Evolutionary conservation across 2,329 filamentous ascomycete genomes (phyloP).

Genomic region (Metarhizium sp.): DNA sequence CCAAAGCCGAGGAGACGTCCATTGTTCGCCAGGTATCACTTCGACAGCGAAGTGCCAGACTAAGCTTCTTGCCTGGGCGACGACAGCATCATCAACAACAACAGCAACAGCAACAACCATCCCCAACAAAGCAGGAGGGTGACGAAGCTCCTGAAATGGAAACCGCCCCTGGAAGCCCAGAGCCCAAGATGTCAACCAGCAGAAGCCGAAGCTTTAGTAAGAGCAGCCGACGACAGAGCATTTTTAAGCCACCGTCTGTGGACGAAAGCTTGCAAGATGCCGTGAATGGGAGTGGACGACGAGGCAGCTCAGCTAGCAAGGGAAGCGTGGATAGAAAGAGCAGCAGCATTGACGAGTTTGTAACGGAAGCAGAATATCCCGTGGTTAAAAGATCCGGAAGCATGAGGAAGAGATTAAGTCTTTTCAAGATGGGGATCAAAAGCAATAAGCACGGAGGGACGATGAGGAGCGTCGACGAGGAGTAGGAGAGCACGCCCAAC

Average conservation of each 20-base stretch:
- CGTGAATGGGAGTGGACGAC: constrained; percentile 6
- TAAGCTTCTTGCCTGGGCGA: constrained; percentile 46
- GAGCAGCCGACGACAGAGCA: constrained; percentile 26
- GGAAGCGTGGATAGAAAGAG: constrained; percentile 19
- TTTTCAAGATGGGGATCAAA: constrained; percentile 68
- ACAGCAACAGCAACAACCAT: constrained; percentile 22
- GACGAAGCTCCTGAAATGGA: constrained; percentile 20
- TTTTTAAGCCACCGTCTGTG: constrained; percentile 32
- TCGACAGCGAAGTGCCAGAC: constrained; percentile 41
- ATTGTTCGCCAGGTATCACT: constrained; percentile 41
- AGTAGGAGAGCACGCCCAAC: constrained; percentile 24
- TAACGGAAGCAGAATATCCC: constrained; percentile 21
- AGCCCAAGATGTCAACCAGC: constrained; percentile 21
- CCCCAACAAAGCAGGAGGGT: constrained; percentile 28
- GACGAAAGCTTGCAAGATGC: constrained; percentile 16
- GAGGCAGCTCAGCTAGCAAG: constrained; percentile 15
- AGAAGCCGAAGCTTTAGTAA: constrained; percentile 21
- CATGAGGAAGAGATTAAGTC: constrained; percentile 69
- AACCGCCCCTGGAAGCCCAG: constrained; percentile 19
- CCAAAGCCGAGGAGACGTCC: constrained; percentile 38
- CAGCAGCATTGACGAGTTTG: constrained; percentile 13
- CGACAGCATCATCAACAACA: constrained; percentile 29
- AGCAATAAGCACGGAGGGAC: constrained; percentile 42
- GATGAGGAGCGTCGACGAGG: constrained; percentile 48
- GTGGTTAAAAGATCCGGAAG: constrained; percentile 43